These are phyloP conservation scores for Cryptosporidium canis DNA, from an alignment of 169 alveolate genomes.

Conservation along the genomic window DNA sequence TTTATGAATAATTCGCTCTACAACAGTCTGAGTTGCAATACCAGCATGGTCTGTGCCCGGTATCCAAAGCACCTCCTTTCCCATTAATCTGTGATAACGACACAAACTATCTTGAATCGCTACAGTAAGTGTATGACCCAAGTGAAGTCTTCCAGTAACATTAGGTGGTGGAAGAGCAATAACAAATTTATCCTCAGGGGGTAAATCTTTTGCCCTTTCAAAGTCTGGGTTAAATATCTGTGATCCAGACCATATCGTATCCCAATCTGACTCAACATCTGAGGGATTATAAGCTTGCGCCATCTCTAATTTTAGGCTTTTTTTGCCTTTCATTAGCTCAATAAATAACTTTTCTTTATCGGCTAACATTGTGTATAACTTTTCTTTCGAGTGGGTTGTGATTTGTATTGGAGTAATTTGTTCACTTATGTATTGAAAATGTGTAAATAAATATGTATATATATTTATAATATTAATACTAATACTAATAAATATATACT, in stretches of 20 bases:
- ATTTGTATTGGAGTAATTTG: too few relatives aligned
- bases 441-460: too few relatives aligned
- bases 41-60: conserved; percentile 99
- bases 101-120: conserved; percentile 98
- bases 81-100: conserved; percentile 94
- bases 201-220: conserved; percentile 66
- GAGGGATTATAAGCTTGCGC: conserved; percentile 94
- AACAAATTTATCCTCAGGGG: conserved; percentile 80
- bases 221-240: conserved; percentile 17
- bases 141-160: conserved; percentile 99
- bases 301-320: conserved; percentile 70
- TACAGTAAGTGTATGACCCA: conserved; percentile 99
- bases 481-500: too few relatives aligned
- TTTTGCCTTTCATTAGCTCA: conserved; percentile 3
- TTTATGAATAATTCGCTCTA: conserved; percentile 93
- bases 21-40: conserved; percentile 99
- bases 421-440: too few relatives aligned
- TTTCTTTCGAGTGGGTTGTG: too few relatives aligned
- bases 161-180: conserved; percentile 99
- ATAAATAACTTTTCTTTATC: conserved; percentile 9
- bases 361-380: not conserved
- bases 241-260: conserved; percentile 71
- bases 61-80: conserved; percentile 95
- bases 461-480: too few relatives aligned
- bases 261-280: conserved; percentile 95